Percentiles rank a stretch among this genome's conserved stretches.
Conservation (phyloP, 106 monocot genomes). For the Acorus calamus region DNA sequence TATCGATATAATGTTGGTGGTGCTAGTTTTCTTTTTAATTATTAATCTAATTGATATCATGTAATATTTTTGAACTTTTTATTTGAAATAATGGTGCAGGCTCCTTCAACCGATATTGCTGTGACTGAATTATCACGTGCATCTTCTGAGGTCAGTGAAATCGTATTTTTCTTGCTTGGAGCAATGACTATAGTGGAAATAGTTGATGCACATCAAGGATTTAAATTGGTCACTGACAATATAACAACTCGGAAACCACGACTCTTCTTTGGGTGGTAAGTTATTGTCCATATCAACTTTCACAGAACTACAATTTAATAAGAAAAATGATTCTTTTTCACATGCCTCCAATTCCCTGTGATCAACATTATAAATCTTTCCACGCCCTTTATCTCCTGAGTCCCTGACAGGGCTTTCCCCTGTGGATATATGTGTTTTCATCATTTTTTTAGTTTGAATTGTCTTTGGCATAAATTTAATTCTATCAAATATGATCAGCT, state of each 20-base stretch:
- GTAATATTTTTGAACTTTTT: neutral
- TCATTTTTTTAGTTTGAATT: too few relatives aligned
- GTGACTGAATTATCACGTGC: constrained; percentile 65
- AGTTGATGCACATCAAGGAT: constrained; percentile 98
- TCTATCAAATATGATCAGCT: too few relatives aligned
- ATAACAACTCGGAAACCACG: constrained; percentile 86
- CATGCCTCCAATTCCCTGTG: too few relatives aligned
- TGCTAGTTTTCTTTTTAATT: neutral
- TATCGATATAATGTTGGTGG: neutral
- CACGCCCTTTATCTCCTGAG: too few relatives aligned
- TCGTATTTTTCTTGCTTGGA: constrained; percentile 94
- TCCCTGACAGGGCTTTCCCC: too few relatives aligned
- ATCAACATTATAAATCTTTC: too few relatives aligned
- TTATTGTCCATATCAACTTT: neutral
- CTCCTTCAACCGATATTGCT: constrained; percentile 95
- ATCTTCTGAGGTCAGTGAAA: constrained; percentile 93
- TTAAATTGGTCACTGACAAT: constrained; percentile 96
- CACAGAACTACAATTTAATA: too few relatives aligned
- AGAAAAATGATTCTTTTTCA: too few relatives aligned
- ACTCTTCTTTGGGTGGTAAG: constrained; percentile 96
- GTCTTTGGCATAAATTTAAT: too few relatives aligned
- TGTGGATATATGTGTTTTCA: too few relatives aligned
- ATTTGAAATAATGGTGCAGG: constrained; percentile 30
- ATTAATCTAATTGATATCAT: neutral
- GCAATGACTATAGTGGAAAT: constrained; percentile 99